Evolutionary conservation across 306 rosid species (phyloP).

Genomic region (Neltuma alba): DNA sequence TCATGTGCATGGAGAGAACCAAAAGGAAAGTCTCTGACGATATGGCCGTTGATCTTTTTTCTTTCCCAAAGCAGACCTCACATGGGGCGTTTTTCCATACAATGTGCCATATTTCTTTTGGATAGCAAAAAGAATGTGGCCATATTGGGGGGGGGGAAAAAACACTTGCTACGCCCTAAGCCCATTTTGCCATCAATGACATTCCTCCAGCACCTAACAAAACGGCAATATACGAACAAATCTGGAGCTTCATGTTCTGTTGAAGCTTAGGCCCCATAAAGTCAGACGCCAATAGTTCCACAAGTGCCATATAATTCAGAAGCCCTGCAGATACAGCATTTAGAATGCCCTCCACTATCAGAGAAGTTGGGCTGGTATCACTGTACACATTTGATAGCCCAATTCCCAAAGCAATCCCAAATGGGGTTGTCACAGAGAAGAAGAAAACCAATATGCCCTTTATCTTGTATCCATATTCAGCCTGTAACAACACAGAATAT

Average conservation of each 20-base stretch:
- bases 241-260: constrained; percentile 41
- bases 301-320: constrained; percentile 4
- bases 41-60: too few relatives aligned
- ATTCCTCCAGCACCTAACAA: constrained; percentile 67
- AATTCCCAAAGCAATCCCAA: constrained; percentile 65
- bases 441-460: constrained; percentile 47
- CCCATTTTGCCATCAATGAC: constrained; percentile 22
- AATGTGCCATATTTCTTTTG: too few relatives aligned
- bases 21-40: too few relatives aligned
- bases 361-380: constrained; percentile 52
- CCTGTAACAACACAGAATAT: constrained; percentile 35
- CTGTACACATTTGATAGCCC: constrained; percentile 58
- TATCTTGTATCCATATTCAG: constrained; percentile 48
- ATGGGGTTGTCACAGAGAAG: constrained; percentile 71
- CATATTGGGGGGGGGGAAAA: too few relatives aligned
- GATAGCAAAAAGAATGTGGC: too few relatives aligned
- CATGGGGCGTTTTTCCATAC: not conserved
- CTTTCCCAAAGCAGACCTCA: not conserved
- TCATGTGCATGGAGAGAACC: too few relatives aligned
- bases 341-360: constrained; percentile 58
- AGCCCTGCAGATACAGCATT: constrained; percentile 13
- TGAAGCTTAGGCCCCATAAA: constrained; percentile 19
- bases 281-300: not conserved
- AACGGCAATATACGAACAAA: constrained; percentile 51
- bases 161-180: not conserved